Evolutionary conservation across 1,139 yeast genomes (phyloP).

Genomic region (Nakaseomyces glabratus): DNA sequence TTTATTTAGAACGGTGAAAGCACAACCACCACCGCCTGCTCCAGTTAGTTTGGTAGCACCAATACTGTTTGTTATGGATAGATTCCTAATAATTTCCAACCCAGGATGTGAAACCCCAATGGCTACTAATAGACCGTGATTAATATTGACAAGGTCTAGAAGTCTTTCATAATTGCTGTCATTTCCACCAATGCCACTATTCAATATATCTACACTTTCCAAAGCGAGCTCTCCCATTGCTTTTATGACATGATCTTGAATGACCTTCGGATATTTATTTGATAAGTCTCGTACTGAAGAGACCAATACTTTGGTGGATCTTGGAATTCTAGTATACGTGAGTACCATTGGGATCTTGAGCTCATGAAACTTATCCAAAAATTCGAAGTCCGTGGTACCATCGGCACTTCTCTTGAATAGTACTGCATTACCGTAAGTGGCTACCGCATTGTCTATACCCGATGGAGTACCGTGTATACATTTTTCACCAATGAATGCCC

Average conservation of each 20-base stretch:
- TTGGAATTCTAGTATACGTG: constrained; percentile 77
- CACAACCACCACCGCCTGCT: constrained; percentile 99
- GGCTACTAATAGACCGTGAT: constrained; percentile 80
- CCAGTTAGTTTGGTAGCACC: constrained; percentile 96
- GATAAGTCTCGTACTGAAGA: constrained; percentile 59
- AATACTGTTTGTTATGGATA: constrained; percentile 50
- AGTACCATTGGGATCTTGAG: constrained; percentile 49
- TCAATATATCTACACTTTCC: constrained; percentile 40
- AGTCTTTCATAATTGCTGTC: constrained; percentile 34
- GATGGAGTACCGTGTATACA: constrained; percentile 96
- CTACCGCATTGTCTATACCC: constrained; percentile 95
- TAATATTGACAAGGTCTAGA: constrained; percentile 63
- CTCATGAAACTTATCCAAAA: constrained; percentile 49
- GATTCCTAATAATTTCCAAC: constrained; percentile 59
- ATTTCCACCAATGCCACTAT: constrained; percentile 36
- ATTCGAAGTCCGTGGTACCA: constrained; percentile 21
- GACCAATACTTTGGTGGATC: constrained; percentile 80
- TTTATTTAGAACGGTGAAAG: constrained; percentile 69
- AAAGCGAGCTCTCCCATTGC: constrained; percentile 61
- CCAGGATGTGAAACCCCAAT: constrained; percentile 91
- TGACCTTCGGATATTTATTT: constrained; percentile 44
- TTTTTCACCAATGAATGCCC: constrained; percentile 92
- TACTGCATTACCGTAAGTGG: constrained; percentile 94
- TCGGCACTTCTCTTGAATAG: constrained; percentile 54
- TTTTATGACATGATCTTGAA: constrained; percentile 47